Conservation (phyloP, 2,329 filamentous ascomycete genomes). For the Aspergillus latus region DNA sequence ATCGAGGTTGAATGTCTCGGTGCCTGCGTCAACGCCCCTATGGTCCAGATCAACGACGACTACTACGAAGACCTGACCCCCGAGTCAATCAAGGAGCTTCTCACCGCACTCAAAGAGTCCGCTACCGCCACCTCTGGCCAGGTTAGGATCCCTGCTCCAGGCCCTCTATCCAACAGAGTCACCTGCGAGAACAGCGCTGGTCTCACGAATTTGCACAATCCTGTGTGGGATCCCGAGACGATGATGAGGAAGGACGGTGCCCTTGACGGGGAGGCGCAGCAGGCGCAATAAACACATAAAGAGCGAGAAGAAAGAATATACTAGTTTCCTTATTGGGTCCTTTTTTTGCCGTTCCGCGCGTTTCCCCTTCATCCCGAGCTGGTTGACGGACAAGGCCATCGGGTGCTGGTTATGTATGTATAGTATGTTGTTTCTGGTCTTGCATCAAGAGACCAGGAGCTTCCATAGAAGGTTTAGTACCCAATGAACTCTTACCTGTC, state of each 20-base stretch:
- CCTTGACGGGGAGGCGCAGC: constrained; percentile 31
- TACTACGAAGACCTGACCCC: constrained; percentile 99
- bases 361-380: constrained; percentile 15
- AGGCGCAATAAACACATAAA: constrained; percentile 29
- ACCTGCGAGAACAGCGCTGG: constrained; percentile 87
- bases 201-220: constrained; percentile 73
- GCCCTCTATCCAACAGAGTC: constrained; percentile 75
- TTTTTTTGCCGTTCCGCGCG: background rate
- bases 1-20: constrained; percentile 97
- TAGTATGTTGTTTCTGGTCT: constrained; percentile 35
- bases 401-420: constrained; percentile 38
- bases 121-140: constrained; percentile 56
- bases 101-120: constrained; percentile 79
- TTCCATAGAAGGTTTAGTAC: constrained; percentile 25
- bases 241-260: constrained; percentile 75
- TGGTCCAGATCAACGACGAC: constrained; percentile 99
- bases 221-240: constrained; percentile 79
- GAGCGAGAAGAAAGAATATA: constrained; percentile 15
- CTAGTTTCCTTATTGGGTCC: background rate
- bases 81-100: constrained; percentile 75
- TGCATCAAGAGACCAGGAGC: constrained; percentile 15
- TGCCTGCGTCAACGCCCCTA: constrained; percentile 96
- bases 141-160: constrained; percentile 69
- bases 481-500: constrained; percentile 18
- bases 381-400: constrained; percentile 18